phyloP scores from a whole-genome alignment of 495 filamentous ascomycete species.

The Penicillium verhagenii region DNA sequence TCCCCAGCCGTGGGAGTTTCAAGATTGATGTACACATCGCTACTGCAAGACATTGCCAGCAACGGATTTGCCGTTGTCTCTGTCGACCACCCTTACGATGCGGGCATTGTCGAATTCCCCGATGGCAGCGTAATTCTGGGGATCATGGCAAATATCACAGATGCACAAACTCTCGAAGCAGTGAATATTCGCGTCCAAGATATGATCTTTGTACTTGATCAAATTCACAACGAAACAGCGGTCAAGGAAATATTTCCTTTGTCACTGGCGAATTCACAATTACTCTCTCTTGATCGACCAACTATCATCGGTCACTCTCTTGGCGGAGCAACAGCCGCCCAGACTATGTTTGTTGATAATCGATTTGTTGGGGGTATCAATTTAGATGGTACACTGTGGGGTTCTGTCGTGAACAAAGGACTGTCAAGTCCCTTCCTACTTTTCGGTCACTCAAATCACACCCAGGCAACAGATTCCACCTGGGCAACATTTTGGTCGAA shows the following conservation, averaged over 20 bases:
- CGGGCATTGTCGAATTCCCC: conserved; percentile 46
- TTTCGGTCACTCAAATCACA: conserved; percentile 22
- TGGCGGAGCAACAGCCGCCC: conserved; percentile 51
- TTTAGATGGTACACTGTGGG: conserved; percentile 46
- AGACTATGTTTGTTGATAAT: conserved; percentile 35
- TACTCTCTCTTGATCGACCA: conserved; percentile 24
- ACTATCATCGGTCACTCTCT: conserved; percentile 53
- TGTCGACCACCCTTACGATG: conserved; percentile 53
- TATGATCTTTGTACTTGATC: conserved; percentile 33
- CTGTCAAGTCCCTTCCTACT: conserved; percentile 31
- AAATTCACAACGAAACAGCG: conserved; percentile 20
- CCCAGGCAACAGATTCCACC: conserved; percentile 13
- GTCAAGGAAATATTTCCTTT: conserved; percentile 3
- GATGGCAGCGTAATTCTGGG: conserved; percentile 34
- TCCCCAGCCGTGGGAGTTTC: conserved; percentile 31
- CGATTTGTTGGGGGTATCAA: conserved; percentile 46
- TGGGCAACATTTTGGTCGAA: conserved; percentile 30
- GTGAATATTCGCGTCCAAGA: conserved; percentile 34
- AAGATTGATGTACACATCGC: conserved; percentile 39
- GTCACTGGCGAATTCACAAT: conserved; percentile 5
- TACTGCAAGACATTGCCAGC: conserved; percentile 45
- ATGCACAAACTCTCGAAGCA: not conserved
- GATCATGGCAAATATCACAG: conserved; percentile 9
- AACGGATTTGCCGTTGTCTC: conserved; percentile 46
- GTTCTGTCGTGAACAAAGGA: conserved; percentile 21